Evolutionary conservation across 768 basidiomycete genomes (phyloP).

Genomic region (Hygrocybe coccinea): DNA sequence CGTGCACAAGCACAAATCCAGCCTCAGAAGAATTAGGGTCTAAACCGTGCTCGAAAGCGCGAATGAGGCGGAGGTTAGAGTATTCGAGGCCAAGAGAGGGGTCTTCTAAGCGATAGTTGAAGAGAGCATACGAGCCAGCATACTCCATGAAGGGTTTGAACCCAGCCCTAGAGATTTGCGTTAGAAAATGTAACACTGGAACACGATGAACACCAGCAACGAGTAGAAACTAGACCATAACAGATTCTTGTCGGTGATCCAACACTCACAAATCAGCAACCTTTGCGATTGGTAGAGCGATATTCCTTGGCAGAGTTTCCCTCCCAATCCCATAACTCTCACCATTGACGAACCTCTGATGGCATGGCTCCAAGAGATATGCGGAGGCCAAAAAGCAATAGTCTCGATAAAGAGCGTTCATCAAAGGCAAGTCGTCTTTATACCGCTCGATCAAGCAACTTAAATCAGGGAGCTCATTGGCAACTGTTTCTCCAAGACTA

Average conservation of each 20-base stretch:
- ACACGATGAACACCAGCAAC: too few relatives aligned
- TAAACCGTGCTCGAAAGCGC: slow-evolving; percentile 25
- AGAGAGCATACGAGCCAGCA: slow-evolving; percentile 28
- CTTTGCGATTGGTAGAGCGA: slow-evolving; percentile 25
- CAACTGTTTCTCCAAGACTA: slow-evolving; percentile 26
- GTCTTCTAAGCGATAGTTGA: slow-evolving; percentile 22
- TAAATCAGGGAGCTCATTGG: slow-evolving; percentile 22
- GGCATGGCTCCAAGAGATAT: slow-evolving; percentile 30
- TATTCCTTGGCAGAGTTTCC: slow-evolving; percentile 20
- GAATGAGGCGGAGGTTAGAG: slow-evolving; percentile 30
- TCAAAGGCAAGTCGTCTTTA: slow-evolving; percentile 20
- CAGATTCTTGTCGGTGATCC: too few relatives aligned
- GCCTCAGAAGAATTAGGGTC: slow-evolving; percentile 23
- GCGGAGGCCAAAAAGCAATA: slow-evolving; percentile 27
- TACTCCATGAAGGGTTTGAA: slow-evolving; percentile 30
- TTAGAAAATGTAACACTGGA: too few relatives aligned
- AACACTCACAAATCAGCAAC: slow-evolving; percentile 17
- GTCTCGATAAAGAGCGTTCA: slow-evolving; percentile 5
- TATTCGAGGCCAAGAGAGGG: slow-evolving; percentile 21
- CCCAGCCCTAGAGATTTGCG: slow-evolving; percentile 9
- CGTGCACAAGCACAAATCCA: slow-evolving; percentile 24
- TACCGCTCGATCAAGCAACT: slow-evolving; percentile 12
- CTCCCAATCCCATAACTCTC: slow-evolving; percentile 26
- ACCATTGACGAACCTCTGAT: slow-evolving; percentile 20
- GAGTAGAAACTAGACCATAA: too few relatives aligned